A percentile compares a stretch with the other conserved stretches of the same genome.
These are phyloP conservation scores for Penicillium coffeae DNA, from an alignment of 495 filamentous ascomycete genomes.

Conservation along the genomic window DNA sequence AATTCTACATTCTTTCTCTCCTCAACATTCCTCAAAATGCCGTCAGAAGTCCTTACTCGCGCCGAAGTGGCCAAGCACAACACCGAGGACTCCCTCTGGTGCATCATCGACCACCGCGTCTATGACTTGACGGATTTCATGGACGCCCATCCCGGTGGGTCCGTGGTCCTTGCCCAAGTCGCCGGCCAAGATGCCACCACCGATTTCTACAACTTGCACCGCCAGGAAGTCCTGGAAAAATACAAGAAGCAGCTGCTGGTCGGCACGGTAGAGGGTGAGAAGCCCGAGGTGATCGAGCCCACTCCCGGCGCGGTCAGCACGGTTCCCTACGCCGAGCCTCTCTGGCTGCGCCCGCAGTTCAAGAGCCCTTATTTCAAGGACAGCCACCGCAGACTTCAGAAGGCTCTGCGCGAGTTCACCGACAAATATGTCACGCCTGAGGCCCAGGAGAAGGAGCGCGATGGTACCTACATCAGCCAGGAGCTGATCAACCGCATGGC, in stretches of 20 bases:
- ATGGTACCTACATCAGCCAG: constrained; percentile 71
- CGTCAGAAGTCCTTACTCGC: constrained; percentile 34
- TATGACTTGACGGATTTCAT: constrained; percentile 57
- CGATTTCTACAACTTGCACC: constrained; percentile 56
- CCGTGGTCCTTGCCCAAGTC: constrained; percentile 49
- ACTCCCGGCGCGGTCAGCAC: constrained; percentile 64
- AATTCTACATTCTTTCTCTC: not conserved
- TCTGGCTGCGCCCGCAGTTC: constrained; percentile 77
- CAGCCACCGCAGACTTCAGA: constrained; percentile 65
- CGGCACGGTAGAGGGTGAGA: constrained; percentile 71
- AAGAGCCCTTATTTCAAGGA: constrained; percentile 82
- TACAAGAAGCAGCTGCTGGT: constrained; percentile 67
- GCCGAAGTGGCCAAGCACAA: constrained; percentile 52
- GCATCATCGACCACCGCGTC: constrained; percentile 56
- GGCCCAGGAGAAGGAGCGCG: constrained; percentile 72
- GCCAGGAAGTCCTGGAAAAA: constrained; percentile 65
- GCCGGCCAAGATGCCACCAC: constrained; percentile 56
- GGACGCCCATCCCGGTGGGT: constrained; percentile 58
- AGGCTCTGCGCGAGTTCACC: constrained; percentile 69
- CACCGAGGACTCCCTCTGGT: constrained; percentile 53
- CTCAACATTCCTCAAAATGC: constrained; percentile 18
- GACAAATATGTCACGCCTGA: constrained; percentile 68
- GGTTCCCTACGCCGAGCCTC: constrained; percentile 76
- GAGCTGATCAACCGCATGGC: constrained; percentile 76
- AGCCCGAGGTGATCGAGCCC: constrained; percentile 69